Evolutionary conservation across 129 eudicot species (phyloP).

Genomic region (Pulicaria dysenterica): DNA sequence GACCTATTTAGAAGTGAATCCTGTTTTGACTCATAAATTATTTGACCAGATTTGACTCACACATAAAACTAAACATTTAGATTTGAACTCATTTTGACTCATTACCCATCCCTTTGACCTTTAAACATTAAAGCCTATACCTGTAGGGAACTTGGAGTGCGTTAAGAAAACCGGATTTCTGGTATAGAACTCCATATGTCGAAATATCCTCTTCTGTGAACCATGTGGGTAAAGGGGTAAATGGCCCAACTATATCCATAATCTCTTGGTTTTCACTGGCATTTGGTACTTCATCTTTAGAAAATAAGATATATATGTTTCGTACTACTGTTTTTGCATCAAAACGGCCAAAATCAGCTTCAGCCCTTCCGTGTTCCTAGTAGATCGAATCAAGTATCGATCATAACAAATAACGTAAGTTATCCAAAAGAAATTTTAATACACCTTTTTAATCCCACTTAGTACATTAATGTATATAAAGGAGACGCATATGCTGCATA

Average conservation of each 20-base stretch:
- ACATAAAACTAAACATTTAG: too few species aligned
- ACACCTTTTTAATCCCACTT: too few species aligned
- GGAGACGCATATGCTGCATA: too few species aligned
- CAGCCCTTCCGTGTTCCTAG: slow-evolving; percentile 60
- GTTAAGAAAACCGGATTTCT: slow-evolving; percentile 49
- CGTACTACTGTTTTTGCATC: slow-evolving; percentile 43
- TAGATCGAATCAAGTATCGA: not conserved
- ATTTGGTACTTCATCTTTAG: slow-evolving; percentile 38
- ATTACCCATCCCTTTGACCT: too few species aligned
- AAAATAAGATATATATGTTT: slow-evolving; percentile 53
- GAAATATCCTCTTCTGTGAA: slow-evolving; percentile 55
- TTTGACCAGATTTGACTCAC: too few species aligned
- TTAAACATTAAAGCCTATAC: slow-evolving; percentile 3
- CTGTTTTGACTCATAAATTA: too few species aligned
- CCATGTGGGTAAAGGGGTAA: slow-evolving; percentile 51
- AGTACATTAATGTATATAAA: too few species aligned
- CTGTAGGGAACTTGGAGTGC: slow-evolving; percentile 55
- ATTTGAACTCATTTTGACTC: too few species aligned
- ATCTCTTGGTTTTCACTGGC: slow-evolving; percentile 49
- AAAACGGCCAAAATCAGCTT: slow-evolving; percentile 52
- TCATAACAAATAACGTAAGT: too few species aligned
- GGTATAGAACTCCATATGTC: slow-evolving; percentile 38
- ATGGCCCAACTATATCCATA: slow-evolving; percentile 49
- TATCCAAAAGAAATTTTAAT: too few species aligned
- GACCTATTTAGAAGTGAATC: too few species aligned